Evolutionary conservation across 345 rosid genomes (phyloP).

Genomic region (Ailanthus altissimus): DNA sequence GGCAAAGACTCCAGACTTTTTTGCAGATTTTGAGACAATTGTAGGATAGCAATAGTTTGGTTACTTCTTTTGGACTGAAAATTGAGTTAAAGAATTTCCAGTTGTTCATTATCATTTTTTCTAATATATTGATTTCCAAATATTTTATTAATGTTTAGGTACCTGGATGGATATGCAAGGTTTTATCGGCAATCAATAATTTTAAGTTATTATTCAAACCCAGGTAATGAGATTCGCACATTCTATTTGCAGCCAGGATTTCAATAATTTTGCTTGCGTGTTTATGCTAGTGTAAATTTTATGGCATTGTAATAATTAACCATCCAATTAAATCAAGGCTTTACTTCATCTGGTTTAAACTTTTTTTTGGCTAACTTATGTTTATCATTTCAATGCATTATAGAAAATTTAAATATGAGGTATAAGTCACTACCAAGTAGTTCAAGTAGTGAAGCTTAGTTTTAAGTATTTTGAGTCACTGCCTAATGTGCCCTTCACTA

Average conservation of each 20-base stretch:
- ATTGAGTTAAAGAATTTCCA: neutral
- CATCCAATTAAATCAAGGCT: neutral
- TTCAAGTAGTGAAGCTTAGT: no score
- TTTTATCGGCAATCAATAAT: slow-evolving; percentile 79
- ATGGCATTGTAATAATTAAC: neutral
- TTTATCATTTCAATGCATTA: slow-evolving; percentile 1
- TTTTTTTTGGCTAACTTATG: neutral
- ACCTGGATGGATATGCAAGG: slow-evolving; percentile 75
- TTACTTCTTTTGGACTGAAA: neutral
- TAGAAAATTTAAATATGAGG: no score
- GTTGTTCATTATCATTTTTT: neutral
- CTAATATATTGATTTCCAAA: slow-evolving; percentile 11
- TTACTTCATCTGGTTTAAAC: neutral
- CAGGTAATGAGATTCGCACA: slow-evolving; percentile 48
- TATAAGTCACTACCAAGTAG: no score
- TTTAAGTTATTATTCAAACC: slow-evolving; percentile 73
- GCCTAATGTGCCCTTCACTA: no score
- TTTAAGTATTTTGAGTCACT: no score
- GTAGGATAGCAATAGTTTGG: neutral
- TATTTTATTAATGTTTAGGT: slow-evolving; percentile 47
- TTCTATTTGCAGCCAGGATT: slow-evolving; percentile 9
- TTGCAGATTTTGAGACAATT: neutral
- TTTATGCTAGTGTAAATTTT: neutral
- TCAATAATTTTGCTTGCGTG: neutral
- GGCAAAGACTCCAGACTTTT: neutral